These are phyloP conservation scores for Tolypocladium guangdongense DNA, from an alignment of 2,329 filamentous ascomycete species.

Conservation along the genomic window DNA sequence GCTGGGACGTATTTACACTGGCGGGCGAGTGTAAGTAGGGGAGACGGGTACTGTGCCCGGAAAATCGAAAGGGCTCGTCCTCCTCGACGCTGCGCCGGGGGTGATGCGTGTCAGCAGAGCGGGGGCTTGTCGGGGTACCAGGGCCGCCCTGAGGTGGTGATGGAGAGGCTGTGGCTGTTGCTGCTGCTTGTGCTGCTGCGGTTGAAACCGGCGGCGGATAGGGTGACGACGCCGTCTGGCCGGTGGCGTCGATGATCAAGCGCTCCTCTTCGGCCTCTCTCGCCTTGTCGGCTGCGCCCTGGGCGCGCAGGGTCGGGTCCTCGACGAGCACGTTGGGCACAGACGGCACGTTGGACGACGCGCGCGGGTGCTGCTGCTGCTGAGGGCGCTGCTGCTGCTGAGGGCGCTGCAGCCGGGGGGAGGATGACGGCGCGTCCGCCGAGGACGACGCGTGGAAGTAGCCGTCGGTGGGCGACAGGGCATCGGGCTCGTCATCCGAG, in stretches of 20 bases:
- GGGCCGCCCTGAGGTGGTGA: neutral
- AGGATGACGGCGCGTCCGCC: conserved; percentile 22
- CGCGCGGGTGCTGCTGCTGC: conserved; percentile 12
- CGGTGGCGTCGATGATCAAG: conserved; percentile 15
- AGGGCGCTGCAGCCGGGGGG: conserved; percentile 6
- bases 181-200: neutral
- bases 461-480: conserved; percentile 39
- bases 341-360: conserved; percentile 26
- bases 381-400: conserved; percentile 9
- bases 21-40: neutral
- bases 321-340: conserved; percentile 38
- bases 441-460: conserved; percentile 34
- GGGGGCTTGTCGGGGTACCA: neutral
- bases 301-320: conserved; percentile 32
- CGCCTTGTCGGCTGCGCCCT: conserved; percentile 26
- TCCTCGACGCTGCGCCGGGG: conserved; percentile 15
- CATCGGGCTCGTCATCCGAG: conserved; percentile 23
- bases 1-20: neutral
- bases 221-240: conserved; percentile 6
- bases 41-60: conserved; percentile 2
- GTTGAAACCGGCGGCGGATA: neutral
- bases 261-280: conserved; percentile 32
- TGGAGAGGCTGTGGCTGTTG: neutral
- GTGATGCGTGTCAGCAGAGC: conserved; percentile 6
- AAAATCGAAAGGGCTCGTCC: conserved; percentile 2